These are phyloP conservation scores for Hortiboletus campestris DNA, from an alignment of 768 basidiomycete species.

Conservation along the genomic window DNA sequence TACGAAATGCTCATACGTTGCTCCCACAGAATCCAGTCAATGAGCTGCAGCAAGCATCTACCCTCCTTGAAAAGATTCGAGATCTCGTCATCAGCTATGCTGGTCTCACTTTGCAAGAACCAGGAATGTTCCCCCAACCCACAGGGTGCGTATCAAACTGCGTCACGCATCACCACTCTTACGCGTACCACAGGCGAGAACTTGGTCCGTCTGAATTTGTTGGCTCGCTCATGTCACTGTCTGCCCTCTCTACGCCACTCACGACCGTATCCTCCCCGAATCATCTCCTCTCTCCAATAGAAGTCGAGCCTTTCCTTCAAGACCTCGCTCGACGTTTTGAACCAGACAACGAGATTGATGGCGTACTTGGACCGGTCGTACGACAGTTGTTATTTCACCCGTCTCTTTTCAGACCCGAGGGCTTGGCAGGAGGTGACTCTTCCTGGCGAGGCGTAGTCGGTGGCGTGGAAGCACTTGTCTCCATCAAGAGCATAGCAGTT, in stretches of 20 bases:
- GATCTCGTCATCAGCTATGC: conserved; percentile 84
- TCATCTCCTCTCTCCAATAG: conserved; percentile 56
- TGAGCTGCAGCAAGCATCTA: conserved; percentile 59
- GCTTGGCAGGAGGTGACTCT: conserved; percentile 68
- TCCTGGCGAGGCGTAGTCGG: conserved; percentile 85
- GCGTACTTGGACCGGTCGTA: conserved; percentile 75
- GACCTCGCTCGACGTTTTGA: conserved; percentile 84
- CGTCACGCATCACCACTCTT: neutral
- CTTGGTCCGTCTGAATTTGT: conserved; percentile 81
- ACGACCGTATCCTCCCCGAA: conserved; percentile 45
- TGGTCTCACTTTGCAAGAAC: conserved; percentile 86
- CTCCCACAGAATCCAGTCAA: conserved; percentile 46
- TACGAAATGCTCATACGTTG: conserved; percentile 35
- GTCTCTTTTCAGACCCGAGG: conserved; percentile 63
- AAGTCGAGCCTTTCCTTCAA: conserved; percentile 77
- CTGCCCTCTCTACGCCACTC: conserved; percentile 66
- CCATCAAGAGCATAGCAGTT: conserved; percentile 78
- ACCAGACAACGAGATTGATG: conserved; percentile 73
- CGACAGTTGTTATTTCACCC: conserved; percentile 59
- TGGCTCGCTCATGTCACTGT: conserved; percentile 73
- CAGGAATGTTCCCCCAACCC: conserved; percentile 94
- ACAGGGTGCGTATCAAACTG: conserved; percentile 47
- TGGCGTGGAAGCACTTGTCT: conserved; percentile 77
- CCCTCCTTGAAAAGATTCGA: conserved; percentile 72
- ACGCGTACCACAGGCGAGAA: conserved; percentile 46